Evolutionary conservation across 2,329 filamentous ascomycete genomes (phyloP), one percentile per base, ranked within the genome.

Genomic region (Verticillium dahliae): DNA sequence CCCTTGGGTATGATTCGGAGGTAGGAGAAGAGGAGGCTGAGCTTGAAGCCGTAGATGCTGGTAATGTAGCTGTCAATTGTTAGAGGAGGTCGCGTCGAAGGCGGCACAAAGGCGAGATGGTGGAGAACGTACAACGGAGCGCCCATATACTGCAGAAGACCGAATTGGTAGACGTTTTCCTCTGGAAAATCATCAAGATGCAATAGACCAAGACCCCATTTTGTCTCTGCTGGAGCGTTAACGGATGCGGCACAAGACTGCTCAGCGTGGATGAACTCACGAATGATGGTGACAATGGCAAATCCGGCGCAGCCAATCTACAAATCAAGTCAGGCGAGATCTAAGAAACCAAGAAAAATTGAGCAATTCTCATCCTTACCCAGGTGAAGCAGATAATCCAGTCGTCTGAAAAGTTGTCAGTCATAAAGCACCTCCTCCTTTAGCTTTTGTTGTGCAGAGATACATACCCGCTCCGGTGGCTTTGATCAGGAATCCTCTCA

Each of bases 1-100:
- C 71, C 70, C 1, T 73, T 70, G 1, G 78, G 73, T 3, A 80
- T 74, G 14, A 82, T 78, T 1, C 80, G 76, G 0, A 81, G 69
- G 18, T 80, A 78, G 1, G 77, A 76, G 2, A 78, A 70, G 4
- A 82, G 67, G 1, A 81, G 67, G 37, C 78, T 73, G 22, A 80
- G 68, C 61, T 81, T 81, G 68, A 82, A 82, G 1, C 74, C 76
- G 3, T 80, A 71, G 31, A 81, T 78, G 39, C 73, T 74, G 11
- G 69, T 66, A 39, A 78, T 74, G 18, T 52, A 52, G 45, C 61
- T 79, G 79, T 37, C 75, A 78, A 35, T 6, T 14, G 15, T 56
- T 27, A 22, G 13, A 41, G 27, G 33, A 4, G 37, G 31, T 37
- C 14, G 22, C 22, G 4, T 2, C 5, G 11, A 9, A 34, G 14